Evolutionary conservation across 2,329 filamentous ascomycete species (phyloP).

Genomic region (Pyrenophora tritici-repentis): DNA sequence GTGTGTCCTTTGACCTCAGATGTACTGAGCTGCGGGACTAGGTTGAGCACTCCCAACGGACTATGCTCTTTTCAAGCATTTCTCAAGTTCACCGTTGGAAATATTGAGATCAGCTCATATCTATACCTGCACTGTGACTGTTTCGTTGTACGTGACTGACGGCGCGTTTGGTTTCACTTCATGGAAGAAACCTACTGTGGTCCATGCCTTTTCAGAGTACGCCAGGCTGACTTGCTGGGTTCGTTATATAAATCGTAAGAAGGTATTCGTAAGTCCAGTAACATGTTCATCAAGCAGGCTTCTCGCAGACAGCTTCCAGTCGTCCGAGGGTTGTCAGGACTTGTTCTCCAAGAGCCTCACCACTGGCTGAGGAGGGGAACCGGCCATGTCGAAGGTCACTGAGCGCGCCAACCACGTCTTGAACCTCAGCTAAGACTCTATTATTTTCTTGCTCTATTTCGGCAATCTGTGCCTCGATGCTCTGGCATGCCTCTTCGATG

Average conservation of each 20-base stretch:
- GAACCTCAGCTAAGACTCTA: slow-evolving; percentile 64
- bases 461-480: slow-evolving; percentile 71
- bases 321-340: slow-evolving; percentile 69
- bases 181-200: too few species aligned
- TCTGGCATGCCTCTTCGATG: slow-evolving; percentile 68
- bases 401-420: slow-evolving; percentile 70
- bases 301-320: slow-evolving; percentile 65
- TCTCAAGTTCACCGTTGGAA: too few species aligned
- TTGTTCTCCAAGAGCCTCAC: slow-evolving; percentile 67
- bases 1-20: too few species aligned
- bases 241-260: neutral
- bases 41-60: too few species aligned
- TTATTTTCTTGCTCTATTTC: slow-evolving; percentile 68
- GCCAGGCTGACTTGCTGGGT: neutral
- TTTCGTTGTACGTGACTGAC: too few species aligned
- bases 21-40: too few species aligned
- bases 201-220: neutral
- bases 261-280: neutral
- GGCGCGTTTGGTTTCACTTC: too few species aligned
- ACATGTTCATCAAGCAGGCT: slow-evolving; percentile 25
- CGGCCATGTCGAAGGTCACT: slow-evolving; percentile 84
- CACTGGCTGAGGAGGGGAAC: slow-evolving; percentile 56
- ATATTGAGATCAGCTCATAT: too few species aligned
- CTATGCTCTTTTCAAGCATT: too few species aligned
- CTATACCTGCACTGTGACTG: too few species aligned